Base-by-base conservation (phyloP, 2,329 filamentous ascomycete genomes). In the Mollisia scopiformis region DNA sequence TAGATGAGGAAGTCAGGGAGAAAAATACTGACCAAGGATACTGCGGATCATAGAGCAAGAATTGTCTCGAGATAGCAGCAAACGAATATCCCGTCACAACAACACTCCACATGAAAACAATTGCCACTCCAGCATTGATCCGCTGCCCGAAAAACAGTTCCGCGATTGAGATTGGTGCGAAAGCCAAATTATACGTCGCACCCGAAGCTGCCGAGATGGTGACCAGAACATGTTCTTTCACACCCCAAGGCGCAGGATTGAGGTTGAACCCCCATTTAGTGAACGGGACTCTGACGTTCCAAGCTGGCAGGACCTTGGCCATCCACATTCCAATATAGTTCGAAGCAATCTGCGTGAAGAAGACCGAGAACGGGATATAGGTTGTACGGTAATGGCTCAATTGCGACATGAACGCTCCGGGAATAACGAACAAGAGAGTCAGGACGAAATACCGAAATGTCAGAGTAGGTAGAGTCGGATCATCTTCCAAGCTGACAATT, bases 81-180 rank as follows among this genome's bases (percentile, higher is more conserved):
- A 84, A 85, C 0, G 81, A 81, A 64, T 87, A 87, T 10, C 84
- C 84, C 0, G 79, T 81, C 74, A 80, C 84, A 1, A 85, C 82
- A 30, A 84, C 84, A 1, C 79, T 76, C 75, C 80, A 79, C 84
- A 87, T 87, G 73, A 87, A 87, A 70, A 85, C 82, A 31, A 86
- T 79, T 0, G 79, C 80, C 6, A 85, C 80, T 0, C 78, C 82
- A 0, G 82, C 77, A 49, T 85, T 76, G 54, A 87, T 77, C 27
- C 70, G 75, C 47, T 80, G 75, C 39, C 78, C 78, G 69, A 85
- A 87, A 73, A 82, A 87, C 2, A 87, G 74, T 68, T 85, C 81
- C 1, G 82, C 79, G 60, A 87, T 78, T 1, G 80, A 79, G 43
- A 86, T 81, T 1, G 82, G 80, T 6, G 78, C 75, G 65, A 80